Evolutionary conservation across 805 yeast species (phyloP).

Genomic region (Groenewaldozyma tartarivorans): DNA sequence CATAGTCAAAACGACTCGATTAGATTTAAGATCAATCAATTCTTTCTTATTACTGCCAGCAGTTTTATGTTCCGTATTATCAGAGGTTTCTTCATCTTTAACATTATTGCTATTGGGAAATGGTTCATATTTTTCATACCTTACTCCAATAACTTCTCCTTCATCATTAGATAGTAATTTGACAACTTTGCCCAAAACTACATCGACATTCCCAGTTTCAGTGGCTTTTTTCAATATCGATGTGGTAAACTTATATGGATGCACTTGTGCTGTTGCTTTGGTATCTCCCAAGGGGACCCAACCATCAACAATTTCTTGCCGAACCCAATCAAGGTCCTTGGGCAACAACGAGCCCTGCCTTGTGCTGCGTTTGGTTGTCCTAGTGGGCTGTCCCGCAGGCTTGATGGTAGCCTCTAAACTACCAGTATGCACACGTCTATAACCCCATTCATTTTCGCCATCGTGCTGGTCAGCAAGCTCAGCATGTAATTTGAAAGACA

Average conservation of each 20-base stretch:
- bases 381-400: conserved; percentile 6
- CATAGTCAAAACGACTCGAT: conserved; percentile 72
- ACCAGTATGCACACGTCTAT: conserved; percentile 77
- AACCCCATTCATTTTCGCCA: conserved; percentile 91
- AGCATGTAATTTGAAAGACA: conserved; percentile 78
- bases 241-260: conserved; percentile 89
- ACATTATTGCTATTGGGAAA: conserved; percentile 2
- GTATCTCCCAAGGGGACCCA: conserved; percentile 78
- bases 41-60: conserved; percentile 1
- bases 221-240: conserved; percentile 70
- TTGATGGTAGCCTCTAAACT: conserved; percentile 74
- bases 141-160: conserved; percentile 64
- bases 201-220: conserved; percentile 72
- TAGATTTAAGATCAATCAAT: conserved; percentile 39
- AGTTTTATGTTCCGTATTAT: conserved; percentile 1
- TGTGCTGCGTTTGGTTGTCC: conserved; percentile 6
- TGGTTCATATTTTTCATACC: conserved; percentile 30
- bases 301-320: conserved; percentile 48
- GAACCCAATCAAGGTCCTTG: conserved; percentile 61
- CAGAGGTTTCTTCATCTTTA: background rate
- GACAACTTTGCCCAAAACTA: conserved; percentile 76
- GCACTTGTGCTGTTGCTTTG: conserved; percentile 92
- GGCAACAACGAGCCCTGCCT: conserved; percentile 35
- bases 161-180: conserved; percentile 44
- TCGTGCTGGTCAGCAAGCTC: conserved; percentile 66